Base-by-base conservation (phyloP, 441 rosid species). In the Gossypium schwendimanii region DNA sequence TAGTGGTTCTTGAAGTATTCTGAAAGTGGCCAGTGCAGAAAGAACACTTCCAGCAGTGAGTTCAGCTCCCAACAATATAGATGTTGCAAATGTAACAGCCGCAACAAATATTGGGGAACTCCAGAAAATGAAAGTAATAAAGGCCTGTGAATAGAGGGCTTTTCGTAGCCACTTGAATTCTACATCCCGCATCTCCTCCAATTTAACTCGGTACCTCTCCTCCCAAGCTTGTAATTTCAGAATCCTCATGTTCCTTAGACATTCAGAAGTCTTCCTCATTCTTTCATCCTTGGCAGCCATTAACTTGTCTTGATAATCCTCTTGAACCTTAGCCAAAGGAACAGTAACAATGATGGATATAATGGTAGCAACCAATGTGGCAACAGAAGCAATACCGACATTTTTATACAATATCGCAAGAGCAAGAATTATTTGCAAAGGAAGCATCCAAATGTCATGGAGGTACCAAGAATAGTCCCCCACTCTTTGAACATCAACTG, bases 361-460 rank as follows among this genome's bases (percentile, higher is more conserved):
- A 44, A 93, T 85, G 70, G 99, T 95, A 33, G 99, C 94, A 68
- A 91, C 78, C 74, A 95, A 85, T 62, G 99, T 93, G 57, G 99
- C 98, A 73, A 91, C 73, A 39, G 90, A 85, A 63, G 99, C 99
- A 79, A 93, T 90, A 65, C 99, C 99, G 67, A 96, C 98, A 24
- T 90, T 96, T 79, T 90, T 93, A 71, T 89, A 96, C 76, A 96
- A 74, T 68, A 96, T 96, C 44, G 93, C 98, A 69, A 96, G 97
- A 33, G 99, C 99, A 66, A 96, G 98, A 76, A 91, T 75, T 53
- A 96, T 96, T 79, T 96, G 99, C 87, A 93, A 69, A 17, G 99
- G 99, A 78, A 96, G 97, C 99, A 96, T 93, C 99, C 99, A 96
- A 80, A 96, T 84, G 80, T 93, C 99, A 81, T 96, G 98, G 65